Percentiles rank a stretch among this genome's conserved stretches.
Evolutionary conservation across 495 filamentous ascomycete genomes (phyloP).

Genomic region (Daldinia concentrica): DNA sequence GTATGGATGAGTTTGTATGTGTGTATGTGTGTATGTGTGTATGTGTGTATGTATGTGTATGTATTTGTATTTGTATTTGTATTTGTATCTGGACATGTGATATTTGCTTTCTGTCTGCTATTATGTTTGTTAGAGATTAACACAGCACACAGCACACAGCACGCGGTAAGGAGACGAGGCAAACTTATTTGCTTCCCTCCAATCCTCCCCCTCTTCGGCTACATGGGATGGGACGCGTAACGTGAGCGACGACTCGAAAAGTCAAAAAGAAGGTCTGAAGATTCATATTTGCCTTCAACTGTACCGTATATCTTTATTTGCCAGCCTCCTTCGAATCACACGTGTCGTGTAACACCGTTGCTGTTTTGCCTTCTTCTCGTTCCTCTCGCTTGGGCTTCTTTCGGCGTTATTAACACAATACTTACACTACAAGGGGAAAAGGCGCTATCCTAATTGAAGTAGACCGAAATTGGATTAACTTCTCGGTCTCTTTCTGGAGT

Average conservation of each 20-base stretch:
- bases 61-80: too few species aligned
- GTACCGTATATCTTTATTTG: background rate
- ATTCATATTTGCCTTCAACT: background rate
- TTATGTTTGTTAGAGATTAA: constrained; percentile 25
- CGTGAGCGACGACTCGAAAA: constrained; percentile 26
- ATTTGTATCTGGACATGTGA: constrained; percentile 34
- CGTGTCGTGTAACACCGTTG: background rate
- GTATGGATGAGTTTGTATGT: background rate
- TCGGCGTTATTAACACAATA: constrained; percentile 27
- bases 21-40: background rate
- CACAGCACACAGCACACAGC: background rate
- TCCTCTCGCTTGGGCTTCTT: constrained; percentile 16
- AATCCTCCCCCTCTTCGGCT: background rate
- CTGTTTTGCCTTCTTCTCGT: background rate
- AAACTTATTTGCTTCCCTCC: constrained; percentile 34
- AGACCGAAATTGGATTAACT: constrained; percentile 34
- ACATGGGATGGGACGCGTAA: constrained; percentile 38
- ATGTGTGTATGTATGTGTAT: too few species aligned
- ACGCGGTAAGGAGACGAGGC: constrained; percentile 13
- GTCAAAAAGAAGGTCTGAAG: constrained; percentile 25
- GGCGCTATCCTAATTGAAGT: constrained; percentile 18
- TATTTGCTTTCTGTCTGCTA: background rate
- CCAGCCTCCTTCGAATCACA: background rate
- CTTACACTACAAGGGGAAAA: background rate
- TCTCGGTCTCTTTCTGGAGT: constrained; percentile 40